Evolutionary conservation across 2,329 filamentous ascomycete genomes (phyloP), one percentile per base, ranked within the genome.

Genomic region (Talaromyces marneffei): DNA sequence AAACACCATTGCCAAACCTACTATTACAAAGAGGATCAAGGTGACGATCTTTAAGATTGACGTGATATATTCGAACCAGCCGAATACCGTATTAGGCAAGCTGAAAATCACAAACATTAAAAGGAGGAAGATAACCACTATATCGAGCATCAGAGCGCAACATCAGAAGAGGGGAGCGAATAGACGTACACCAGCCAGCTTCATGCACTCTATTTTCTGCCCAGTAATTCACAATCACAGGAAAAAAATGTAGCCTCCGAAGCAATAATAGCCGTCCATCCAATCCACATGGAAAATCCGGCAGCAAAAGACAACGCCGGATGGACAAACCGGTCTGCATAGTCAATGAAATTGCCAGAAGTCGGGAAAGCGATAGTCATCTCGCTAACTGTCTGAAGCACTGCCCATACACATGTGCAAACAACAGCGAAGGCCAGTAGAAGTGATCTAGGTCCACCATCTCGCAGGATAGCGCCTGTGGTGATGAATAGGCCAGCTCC

Each of bases 301-400:
- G 74, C 73, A 4, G 70, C 74, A 57, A 77, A 77, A 12, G 74
- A 74, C 42, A 77, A 63, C 10, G 75, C 71, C 6, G 72, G 72
- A 64, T 76, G 74, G 40, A 75, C 71, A 65, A 69, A 76, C 23
- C 74, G 70, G 59, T 75, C 72, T 16, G 72, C 73, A 62, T 72
- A 75, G 61, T 75, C 72, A 65, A 76, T 73, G 59, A 71, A 75
- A 57, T 72, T 75, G 7, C 73, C 72, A 29, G 73, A 72, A 1
- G 68, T 68, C 1, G 74, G 74, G 46, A 75, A 75, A 3, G 70
- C 68, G 46, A 76, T 72, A 1, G 74, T 74, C 73, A 76, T 74
- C 57, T 76, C 74, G 7, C 66, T 66, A 16, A 75, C 62, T 4
- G 69, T 67, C 42, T 74, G 67, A 2, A 75, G 65, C 16, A 72